Percentiles rank a stretch among this genome's conserved stretches.
These are phyloP conservation scores for Trifolium pratense DNA, from an alignment of 306 rosid genomes.

Conservation along the genomic window DNA sequence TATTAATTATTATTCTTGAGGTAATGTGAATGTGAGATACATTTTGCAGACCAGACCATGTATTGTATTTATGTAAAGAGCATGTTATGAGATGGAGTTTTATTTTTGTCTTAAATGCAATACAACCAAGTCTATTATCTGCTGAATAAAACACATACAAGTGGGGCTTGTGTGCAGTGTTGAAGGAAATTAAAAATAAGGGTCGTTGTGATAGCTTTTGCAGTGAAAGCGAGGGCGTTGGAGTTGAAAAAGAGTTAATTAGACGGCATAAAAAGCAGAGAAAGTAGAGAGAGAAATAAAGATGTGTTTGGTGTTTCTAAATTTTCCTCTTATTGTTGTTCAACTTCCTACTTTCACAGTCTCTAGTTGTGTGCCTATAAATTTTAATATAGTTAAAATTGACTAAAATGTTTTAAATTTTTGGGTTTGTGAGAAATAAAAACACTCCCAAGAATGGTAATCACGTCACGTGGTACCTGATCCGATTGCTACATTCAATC, in stretches of 20 bases:
- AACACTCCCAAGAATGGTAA: constrained; percentile 1
- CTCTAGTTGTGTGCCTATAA: constrained; percentile 1
- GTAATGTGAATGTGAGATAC: constrained; percentile 12
- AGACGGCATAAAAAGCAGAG: constrained; percentile 68
- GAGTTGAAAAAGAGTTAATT: constrained; percentile 34
- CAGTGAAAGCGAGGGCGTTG: constrained; percentile 52
- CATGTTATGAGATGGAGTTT: neutral
- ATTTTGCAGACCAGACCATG: constrained; percentile 17
- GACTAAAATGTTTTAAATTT: constrained; percentile 1
- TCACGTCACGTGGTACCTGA: constrained; percentile 45
- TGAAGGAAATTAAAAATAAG: constrained; percentile 25
- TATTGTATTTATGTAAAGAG: neutral
- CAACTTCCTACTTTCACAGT: constrained; percentile 43
- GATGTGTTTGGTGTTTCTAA: constrained; percentile 53
- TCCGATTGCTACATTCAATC: constrained; percentile 38
- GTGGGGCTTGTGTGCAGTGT: constrained; percentile 37
- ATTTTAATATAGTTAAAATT: constrained; percentile 26
- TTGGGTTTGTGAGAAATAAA: constrained; percentile 39
- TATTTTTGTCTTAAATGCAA: neutral
- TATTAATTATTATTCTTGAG: neutral
- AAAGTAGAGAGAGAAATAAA: constrained; percentile 49
- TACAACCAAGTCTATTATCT: constrained; percentile 32
- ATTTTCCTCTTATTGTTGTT: constrained; percentile 48
- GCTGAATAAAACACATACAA: constrained; percentile 14
- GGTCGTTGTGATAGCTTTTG: constrained; percentile 49